A percentile compares a stretch with the other conserved stretches of the same genome.
Conservation (phyloP, 192 early-diverging fungal species). For the Coemansia sp. region DNA sequence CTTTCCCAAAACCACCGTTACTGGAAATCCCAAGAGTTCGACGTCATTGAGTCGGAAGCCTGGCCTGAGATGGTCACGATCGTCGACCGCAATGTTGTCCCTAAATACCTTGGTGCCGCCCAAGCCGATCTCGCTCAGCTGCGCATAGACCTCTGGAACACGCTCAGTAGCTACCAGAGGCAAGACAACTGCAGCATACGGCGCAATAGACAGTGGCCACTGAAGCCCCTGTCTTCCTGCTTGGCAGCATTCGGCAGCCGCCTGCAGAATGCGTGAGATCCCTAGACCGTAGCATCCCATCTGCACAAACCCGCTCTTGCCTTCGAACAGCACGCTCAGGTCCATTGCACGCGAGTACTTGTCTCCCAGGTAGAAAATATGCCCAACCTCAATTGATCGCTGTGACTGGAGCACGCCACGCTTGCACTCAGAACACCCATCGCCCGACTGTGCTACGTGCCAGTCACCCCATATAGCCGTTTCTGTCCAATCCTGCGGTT, state of each 20-base stretch:
- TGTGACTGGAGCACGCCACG: conserved; percentile 17
- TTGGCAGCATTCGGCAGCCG: conserved; percentile 70
- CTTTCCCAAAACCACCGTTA: conserved; percentile 73
- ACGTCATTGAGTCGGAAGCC: conserved; percentile 85
- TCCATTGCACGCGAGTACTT: conserved; percentile 78
- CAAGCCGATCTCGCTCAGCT: conserved; percentile 3
- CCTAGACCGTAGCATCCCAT: conserved; percentile 96
- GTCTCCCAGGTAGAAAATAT: conserved; percentile 88
- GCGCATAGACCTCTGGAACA: conserved; percentile 14
- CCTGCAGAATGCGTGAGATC: conserved; percentile 78
- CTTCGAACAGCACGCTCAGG: conserved; percentile 55
- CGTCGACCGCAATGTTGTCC: conserved; percentile 69
- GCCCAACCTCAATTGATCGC: conserved; percentile 78
- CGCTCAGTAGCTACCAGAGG: conserved; percentile 43
- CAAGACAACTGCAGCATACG: conserved; percentile 68
- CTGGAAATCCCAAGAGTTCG: conserved; percentile 79
- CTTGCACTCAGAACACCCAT: conserved; percentile 27
- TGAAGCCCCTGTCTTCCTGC: conserved; percentile 59
- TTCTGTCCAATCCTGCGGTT: neutral
- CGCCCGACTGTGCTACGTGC: conserved; percentile 35
- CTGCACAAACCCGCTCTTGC: conserved; percentile 56
- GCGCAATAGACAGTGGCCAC: conserved; percentile 82
- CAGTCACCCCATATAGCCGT: conserved; percentile 25
- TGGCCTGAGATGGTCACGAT: conserved; percentile 62
- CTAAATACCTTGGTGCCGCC: conserved; percentile 18